These are phyloP conservation scores for Bacidia rubella DNA, from an alignment of 495 filamentous ascomycete genomes.

Conservation along the genomic window DNA sequence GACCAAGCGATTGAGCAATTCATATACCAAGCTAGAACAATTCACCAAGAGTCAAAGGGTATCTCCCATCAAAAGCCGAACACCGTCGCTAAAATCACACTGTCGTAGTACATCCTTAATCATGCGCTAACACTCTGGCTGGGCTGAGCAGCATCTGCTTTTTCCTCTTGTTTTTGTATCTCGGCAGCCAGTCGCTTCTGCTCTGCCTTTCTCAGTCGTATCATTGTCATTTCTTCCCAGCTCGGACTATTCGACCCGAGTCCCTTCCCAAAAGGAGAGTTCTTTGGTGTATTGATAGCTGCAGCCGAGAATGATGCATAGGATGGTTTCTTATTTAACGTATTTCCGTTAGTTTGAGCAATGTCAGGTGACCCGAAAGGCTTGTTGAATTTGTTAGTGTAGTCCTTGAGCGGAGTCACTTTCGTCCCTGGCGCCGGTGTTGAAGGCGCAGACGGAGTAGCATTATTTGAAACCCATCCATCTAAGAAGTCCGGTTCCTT, in stretches of 20 bases:
- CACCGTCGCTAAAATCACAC: constrained; percentile 8
- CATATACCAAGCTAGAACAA: not conserved
- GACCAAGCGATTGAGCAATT: not conserved
- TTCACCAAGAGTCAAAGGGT: constrained; percentile 1
- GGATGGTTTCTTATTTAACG: constrained; percentile 29
- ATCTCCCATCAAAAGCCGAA: constrained; percentile 5
- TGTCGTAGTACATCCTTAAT: no score
- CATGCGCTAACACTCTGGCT: no score
- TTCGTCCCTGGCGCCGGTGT: not conserved
- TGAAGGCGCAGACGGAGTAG: not conserved
- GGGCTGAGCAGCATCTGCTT: constrained; percentile 32
- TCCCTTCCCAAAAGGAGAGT: constrained; percentile 21
- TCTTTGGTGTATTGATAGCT: constrained; percentile 20
- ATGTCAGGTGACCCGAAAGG: constrained; percentile 5
- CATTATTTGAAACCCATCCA: constrained; percentile 6
- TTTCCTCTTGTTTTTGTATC: constrained; percentile 37
- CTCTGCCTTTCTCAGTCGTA: constrained; percentile 47
- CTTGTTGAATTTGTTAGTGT: not conserved
- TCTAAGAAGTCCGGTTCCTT: constrained; percentile 33
- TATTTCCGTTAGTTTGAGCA: constrained; percentile 3
- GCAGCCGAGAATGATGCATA: constrained; percentile 37
- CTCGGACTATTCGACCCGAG: constrained; percentile 31
- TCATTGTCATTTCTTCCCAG: constrained; percentile 45
- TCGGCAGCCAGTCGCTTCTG: constrained; percentile 43
- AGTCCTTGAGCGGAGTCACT: constrained; percentile 9